Evolutionary conservation across 2,329 filamentous ascomycete genomes (phyloP), one percentile per base, ranked within the genome.

Genomic region (Aspergillus sp.): DNA sequence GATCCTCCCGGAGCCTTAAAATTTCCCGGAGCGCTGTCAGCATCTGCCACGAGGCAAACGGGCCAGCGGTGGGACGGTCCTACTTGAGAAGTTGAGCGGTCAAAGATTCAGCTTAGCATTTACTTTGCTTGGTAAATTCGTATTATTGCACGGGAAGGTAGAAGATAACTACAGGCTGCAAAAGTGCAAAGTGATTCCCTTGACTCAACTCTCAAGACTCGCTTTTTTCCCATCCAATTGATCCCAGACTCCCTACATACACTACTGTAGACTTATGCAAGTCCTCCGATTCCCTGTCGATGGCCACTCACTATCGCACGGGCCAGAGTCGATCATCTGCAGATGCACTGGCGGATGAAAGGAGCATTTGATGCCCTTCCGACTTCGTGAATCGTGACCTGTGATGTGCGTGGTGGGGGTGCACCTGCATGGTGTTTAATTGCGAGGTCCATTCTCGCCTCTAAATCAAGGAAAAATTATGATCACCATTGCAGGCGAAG

Each of bases 241-340:
- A 36, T 36, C 34, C 34, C 17, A n/a, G 18, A 34, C n/a, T 39
- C 36, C 24, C 24, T 30, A 42, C 17, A 24, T 30, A 9, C 26
- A 30, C 26, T 30, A 30, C 26, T 30, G 38, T n/a, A 11, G 17
- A 17, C 38, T 43, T 24, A 51, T 51, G 48, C 48, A 43, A 42
- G n/a, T 50, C 48, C 20, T 39, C 22, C 15, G 36, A 50, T 50
- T 24, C 42, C 42, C 42, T 39, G 32, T 41, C 41, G 45, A 36
- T 57, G 36, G 42, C 42, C 39, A 58, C 13, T 50, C 43, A 41
- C 48, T 48, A 49, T 52, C 44, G 53, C 50, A 52, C 42, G 54
- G 44, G 58, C 51, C 51, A 36, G 24, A 50, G 48, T 54, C 49
- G 59, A 58, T 62, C 60, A 59, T 58, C 62, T 63, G 57, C 62